Base-by-base conservation (phyloP, 2,329 filamentous ascomycete genomes). In the Botryotinia convoluta region DNA sequence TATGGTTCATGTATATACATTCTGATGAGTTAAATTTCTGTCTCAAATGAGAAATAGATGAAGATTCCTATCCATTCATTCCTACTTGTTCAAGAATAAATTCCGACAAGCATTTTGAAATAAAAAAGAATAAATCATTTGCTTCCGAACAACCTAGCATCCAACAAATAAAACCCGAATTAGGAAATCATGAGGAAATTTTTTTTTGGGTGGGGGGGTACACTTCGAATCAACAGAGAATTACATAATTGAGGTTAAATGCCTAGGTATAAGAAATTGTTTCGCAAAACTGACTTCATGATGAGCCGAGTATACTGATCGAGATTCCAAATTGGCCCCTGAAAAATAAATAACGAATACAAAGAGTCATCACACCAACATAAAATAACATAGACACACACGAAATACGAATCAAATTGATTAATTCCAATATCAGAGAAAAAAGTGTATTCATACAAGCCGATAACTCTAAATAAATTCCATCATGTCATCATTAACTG, bases 361-460 rank as follows among this genome's bases (percentile, higher is more conserved):
- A 22, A 12, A 39, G 10, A 39, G 10, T n/a, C 22, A 37, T 0
- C 3, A 61, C 1, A 39, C 22, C 8, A 14, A 4, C 1, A 39
- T 0, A 39, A 0, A 39, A 61, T 3, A 39, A 26, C 3, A n/a
- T 18, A 26, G 0, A 54, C n/a, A 48, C 2, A 44, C 18, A 51
- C 7, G 26, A 69, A 29, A 29, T 32, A 39, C 35, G 7, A 35
- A 42, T 20, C 9, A 32, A 6, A 22, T 22, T 57, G n/a, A 18
- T 32, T 18, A 57, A 57, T 69, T 69, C 4, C 35, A 39, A 39
- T 12, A 35, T 37, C 39, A 20, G 18, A 63, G 26, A 70, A 45
- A 65, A 60, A 59, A 42, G 18, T 72, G 12, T 72, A 69, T 72
- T 72, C 63, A 69, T 72, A 69, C 71, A 72, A 69, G 57, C 26